Evolutionary conservation across 169 alveolate species (phyloP), one percentile per base, ranked within the genome.

Genomic region (Babesia divergens): DNA sequence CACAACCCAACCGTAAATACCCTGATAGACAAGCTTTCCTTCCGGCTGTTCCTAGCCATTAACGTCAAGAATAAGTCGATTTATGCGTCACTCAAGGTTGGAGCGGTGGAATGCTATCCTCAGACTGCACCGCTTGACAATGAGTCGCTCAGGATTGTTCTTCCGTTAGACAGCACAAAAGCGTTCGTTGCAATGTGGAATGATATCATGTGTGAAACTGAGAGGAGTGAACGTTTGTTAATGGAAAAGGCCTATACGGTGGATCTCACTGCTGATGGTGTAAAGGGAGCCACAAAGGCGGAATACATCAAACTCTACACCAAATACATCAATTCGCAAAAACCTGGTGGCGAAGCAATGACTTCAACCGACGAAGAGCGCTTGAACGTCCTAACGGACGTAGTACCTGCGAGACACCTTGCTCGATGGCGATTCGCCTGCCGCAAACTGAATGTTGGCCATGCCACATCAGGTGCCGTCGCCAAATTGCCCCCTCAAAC

Each of bases 351-450:
- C 26, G 80, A 62, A 6, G 81, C 65, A 22, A 43, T 86, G 44
- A 38, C 86, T 20, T 14, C 65, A 11, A 20, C 29, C 37, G 93
- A 88, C 59, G 37, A 60, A 20, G 86, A 71, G 58, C 50, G 94
- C 42, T 77, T 89, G 44, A 86, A 54, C 58, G 79, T 65, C 14
- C 81, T 91, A 35, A 84, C 84, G 46, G 93, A 89, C 60, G 92
- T 89, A n/a, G 91, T 89, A 13, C 93, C 92, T 38, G 90, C 89
- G 20, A 50, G 95, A 6, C 93, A 91, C 68, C 79, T 91, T 42
- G 95, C 95, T 14, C 82, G 89, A 50, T 91, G 95, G 95, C 74
- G 91, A 26, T 59, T 81, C 47, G 90, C 84, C 3, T 84, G 94
- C 71, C 67, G 53, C 32, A 46, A 84, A 65, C 50, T 83, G 53